Percentiles rank a stretch among this genome's conserved stretches.
Conservation (phyloP, 2,329 filamentous ascomycete genomes). For the Pseudonectria buxi region DNA sequence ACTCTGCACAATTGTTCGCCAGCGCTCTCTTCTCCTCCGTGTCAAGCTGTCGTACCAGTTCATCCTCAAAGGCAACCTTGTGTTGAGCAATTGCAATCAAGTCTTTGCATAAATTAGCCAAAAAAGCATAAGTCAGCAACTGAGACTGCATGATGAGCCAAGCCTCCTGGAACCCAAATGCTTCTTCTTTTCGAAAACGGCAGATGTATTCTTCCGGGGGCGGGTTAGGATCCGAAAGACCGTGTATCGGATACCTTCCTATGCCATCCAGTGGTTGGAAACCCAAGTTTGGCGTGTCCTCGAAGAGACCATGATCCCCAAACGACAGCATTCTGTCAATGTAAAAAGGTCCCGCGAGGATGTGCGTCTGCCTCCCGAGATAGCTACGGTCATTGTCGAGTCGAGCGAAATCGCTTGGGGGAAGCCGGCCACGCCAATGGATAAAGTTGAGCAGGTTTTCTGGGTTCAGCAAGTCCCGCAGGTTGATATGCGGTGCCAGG, state of each 20-base stretch:
- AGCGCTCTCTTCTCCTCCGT: too few species aligned
- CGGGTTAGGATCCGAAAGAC: too few species aligned
- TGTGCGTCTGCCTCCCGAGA: slow-evolving; percentile 8
- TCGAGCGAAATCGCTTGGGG: slow-evolving; percentile 5
- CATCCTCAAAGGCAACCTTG: not conserved
- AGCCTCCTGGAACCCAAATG: slow-evolving; percentile 9
- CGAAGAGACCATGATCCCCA: not conserved
- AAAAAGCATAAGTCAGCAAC: slow-evolving; percentile 10
- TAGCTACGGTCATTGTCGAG: slow-evolving; percentile 14
- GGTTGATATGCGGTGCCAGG: slow-evolving; percentile 18
- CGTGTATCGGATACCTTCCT: not conserved
- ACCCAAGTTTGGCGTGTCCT: not conserved
- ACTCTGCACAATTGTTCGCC: too few species aligned
- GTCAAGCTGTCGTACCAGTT: not conserved
- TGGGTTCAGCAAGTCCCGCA: slow-evolving; percentile 10
- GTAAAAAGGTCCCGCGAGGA: slow-evolving; percentile 11
- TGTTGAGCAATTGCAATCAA: slow-evolving; percentile 2
- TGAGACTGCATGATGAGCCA: slow-evolving; percentile 14
- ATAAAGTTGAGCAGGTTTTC: slow-evolving; percentile 15
- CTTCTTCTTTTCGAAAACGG: not conserved
- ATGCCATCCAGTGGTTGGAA: not conserved
- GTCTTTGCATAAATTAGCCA: slow-evolving; percentile 7
- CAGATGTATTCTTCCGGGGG: too few species aligned
- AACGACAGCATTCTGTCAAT: slow-evolving; percentile 2
- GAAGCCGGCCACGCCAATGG: slow-evolving; percentile 11